phyloP scores from a whole-genome alignment of 2,329 filamentous ascomycete species.

The Orbilia oligospora region DNA sequence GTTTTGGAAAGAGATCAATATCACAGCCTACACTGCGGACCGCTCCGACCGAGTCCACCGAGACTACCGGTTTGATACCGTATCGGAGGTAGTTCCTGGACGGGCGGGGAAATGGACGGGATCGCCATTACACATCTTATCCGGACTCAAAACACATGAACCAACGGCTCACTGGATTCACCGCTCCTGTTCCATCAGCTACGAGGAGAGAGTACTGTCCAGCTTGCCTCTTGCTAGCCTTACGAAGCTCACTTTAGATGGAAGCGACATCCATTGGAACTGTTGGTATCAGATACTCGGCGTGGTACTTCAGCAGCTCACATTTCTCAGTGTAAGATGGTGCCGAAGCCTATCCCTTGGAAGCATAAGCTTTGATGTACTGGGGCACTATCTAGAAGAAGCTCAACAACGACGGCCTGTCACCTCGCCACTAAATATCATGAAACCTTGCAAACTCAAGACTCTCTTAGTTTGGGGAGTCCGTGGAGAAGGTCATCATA shows the following conservation, averaged over 20 bases:
- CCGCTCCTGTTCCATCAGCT: constrained; percentile 31
- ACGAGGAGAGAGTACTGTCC: constrained; percentile 52
- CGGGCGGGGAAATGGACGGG: constrained; percentile 53
- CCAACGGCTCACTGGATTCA: constrained; percentile 52
- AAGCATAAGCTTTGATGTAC: constrained; percentile 45
- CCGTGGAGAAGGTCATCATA: constrained; percentile 47
- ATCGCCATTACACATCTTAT: constrained; percentile 55
- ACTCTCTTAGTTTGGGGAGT: constrained; percentile 55
- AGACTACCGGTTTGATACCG: constrained; percentile 54
- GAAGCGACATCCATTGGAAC: constrained; percentile 57
- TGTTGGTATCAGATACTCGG: constrained; percentile 54
- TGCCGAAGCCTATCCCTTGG: constrained; percentile 55
- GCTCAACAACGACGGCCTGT: constrained; percentile 41
- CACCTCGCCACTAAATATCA: not conserved
- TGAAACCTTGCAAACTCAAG: constrained; percentile 44
- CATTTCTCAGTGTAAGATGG: constrained; percentile 55
- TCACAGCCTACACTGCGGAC: constrained; percentile 44
- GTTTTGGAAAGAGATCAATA: constrained; percentile 58
- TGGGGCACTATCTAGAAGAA: constrained; percentile 50
- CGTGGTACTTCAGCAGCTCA: constrained; percentile 46
- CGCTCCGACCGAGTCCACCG: constrained; percentile 38
- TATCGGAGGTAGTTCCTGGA: constrained; percentile 44
- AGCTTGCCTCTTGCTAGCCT: constrained; percentile 49
- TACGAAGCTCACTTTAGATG: constrained; percentile 55
- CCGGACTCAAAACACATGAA: constrained; percentile 53